Evolutionary conservation across 208 protist species (phyloP).

Genomic region (Angomonas deanei): DNA sequence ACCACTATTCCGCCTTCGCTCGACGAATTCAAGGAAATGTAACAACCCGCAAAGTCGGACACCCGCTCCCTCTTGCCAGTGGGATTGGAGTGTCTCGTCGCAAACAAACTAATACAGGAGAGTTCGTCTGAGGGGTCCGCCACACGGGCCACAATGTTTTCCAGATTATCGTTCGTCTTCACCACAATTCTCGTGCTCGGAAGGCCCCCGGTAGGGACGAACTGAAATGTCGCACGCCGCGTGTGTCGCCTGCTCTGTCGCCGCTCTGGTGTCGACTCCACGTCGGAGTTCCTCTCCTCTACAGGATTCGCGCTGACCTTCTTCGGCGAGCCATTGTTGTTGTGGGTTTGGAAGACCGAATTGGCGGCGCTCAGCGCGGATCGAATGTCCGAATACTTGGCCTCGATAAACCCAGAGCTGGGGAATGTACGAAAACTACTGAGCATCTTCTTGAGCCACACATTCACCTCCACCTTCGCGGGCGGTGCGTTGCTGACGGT

Average conservation of each 20-base stretch:
- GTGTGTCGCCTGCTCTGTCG: not conserved
- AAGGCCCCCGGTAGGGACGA: not conserved
- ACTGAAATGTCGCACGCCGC: not conserved
- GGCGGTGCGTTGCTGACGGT: conserved; percentile 48
- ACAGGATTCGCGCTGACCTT: not conserved
- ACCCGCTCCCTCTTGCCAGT: conserved; percentile 13
- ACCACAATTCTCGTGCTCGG: conserved; percentile 1
- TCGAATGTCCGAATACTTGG: conserved; percentile 38
- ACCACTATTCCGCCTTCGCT: conserved; percentile 9
- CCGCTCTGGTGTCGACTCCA: no score
- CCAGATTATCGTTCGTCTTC: conserved; percentile 15
- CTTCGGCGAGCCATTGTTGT: not conserved
- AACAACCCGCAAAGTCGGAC: conserved; percentile 39
- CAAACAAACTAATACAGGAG: conserved; percentile 24
- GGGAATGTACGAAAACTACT: conserved; percentile 21
- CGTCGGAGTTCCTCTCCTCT: no score
- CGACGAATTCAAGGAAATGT: conserved; percentile 7
- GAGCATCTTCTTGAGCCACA: conserved; percentile 50
- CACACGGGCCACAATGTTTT: conserved; percentile 15
- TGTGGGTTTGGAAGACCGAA: not conserved
- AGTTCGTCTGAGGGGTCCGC: not conserved
- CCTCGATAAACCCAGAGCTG: conserved; percentile 42
- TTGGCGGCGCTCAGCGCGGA: conserved; percentile 25
- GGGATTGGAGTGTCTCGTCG: conserved; percentile 25
- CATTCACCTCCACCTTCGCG: conserved; percentile 22